These are phyloP conservation scores for Papilionanthe hybrid DNA, from an alignment of 116 monocot species.

Conservation along the genomic window DNA sequence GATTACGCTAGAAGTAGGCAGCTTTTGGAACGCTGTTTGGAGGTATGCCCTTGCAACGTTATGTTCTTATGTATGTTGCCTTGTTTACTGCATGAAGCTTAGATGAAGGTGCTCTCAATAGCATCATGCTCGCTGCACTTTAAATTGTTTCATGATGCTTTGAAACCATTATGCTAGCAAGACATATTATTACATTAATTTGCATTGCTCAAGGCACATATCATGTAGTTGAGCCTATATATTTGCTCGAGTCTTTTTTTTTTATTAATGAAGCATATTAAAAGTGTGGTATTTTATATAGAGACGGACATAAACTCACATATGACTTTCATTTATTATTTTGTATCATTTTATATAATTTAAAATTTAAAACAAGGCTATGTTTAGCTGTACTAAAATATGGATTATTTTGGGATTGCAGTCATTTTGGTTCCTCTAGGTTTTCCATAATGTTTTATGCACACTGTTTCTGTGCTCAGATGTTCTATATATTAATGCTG, in stretches of 20 bases:
- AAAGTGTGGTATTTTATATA: background rate
- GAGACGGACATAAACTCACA: background rate
- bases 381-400: background rate
- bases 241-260: no score
- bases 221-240: no score
- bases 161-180: background rate
- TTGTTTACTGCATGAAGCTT: background rate
- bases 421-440: background rate
- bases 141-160: background rate
- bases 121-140: background rate
- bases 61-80: background rate
- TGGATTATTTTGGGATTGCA: background rate
- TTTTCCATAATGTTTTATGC: background rate
- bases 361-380: background rate
- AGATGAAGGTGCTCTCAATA: no score
- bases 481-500: background rate
- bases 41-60: conserved; percentile 40
- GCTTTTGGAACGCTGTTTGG: conserved; percentile 72
- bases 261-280: background rate
- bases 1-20: conserved; percentile 89
- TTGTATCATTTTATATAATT: background rate
- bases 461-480: background rate
- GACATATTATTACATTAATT: background rate
- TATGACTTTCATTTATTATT: background rate
- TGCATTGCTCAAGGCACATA: background rate